Base-by-base conservation (phyloP, 306 rosid species). In the Hippophae tibetana region DNA sequence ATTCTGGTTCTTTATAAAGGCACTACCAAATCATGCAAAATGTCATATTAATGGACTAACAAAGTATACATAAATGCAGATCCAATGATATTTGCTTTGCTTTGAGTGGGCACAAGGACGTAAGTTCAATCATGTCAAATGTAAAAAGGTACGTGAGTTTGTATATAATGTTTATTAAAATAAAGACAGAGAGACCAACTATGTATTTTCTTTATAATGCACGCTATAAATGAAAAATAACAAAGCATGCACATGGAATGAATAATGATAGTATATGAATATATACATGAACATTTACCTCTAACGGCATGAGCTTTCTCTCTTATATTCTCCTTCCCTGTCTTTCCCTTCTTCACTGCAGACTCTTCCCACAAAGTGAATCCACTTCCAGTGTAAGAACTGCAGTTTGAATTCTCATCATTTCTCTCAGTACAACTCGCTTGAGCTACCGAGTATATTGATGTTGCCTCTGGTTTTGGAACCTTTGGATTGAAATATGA, bases 281-380 rank as follows among this genome's bases (percentile, higher is more conserved):
- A 5, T 5, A 12, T 26, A 6, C 55, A 47, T 18, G 8, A 5
- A 31, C 6, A 13, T 23, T 31, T 83, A 90, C 98, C 96, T 73
- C 69, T 76, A 38, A 60, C 40, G 25, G 23, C n/a, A 59, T 82
- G 72, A 31, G 38, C 38, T 52, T 71, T 81, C 44, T 79, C 92
- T 43, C 63, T 81, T 70, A 70, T 57, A 81, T 87, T 87, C 87
- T 90, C 98, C 82, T 87, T 93, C 81, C 90, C 84, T 74, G 86
- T 74, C 82, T 84, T 84, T 84, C 97, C 97, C 84, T 79, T 86
- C 51, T 82, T 86, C 7, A 49, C 70, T 6, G 82, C 81, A 68
- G 90, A 78, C 69, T 88, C 97, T 43, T 86, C 99, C 99, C 99
- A 93, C 76, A 89, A 60, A 63, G 88, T 73, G 80, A 93, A 93